These are phyloP conservation scores for Xylaria arbuscula DNA, from an alignment of 2,329 filamentous ascomycete species.

Conservation along the genomic window DNA sequence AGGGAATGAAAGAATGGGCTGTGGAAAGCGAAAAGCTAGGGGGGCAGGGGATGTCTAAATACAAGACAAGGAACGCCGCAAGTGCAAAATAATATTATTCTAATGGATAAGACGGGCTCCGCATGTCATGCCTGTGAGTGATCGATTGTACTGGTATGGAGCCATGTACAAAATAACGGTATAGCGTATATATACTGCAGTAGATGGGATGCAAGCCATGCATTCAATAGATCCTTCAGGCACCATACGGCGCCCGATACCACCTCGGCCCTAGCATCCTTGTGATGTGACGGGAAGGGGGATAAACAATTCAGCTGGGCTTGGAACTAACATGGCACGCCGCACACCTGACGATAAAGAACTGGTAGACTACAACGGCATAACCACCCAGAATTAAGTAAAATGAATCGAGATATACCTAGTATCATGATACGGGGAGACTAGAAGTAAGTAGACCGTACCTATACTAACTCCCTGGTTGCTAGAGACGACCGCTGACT, in stretches of 20 bases:
- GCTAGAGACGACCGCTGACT: neutral
- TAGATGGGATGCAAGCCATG: constrained; percentile 20
- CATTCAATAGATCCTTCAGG: constrained; percentile 35
- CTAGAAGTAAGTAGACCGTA: neutral
- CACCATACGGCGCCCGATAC: constrained; percentile 27
- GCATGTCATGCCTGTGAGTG: constrained; percentile 10
- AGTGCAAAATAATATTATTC: neutral
- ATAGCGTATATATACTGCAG: neutral
- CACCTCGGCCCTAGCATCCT: constrained; percentile 20
- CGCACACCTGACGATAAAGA: constrained; percentile 6
- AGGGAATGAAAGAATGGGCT: constrained; percentile 15
- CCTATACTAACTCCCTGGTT: neutral
- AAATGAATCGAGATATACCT: constrained; percentile 5
- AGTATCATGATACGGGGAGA: neutral
- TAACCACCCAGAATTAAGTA: neutral
- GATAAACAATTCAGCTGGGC: constrained; percentile 18
- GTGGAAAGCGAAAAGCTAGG: neutral
- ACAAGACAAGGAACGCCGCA: constrained; percentile 29
- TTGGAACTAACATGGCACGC: constrained; percentile 14
- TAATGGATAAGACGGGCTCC: constrained; percentile 19
- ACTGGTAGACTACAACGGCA: neutral
- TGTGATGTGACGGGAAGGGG: constrained; percentile 19
- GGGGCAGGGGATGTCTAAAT: constrained; percentile 33
- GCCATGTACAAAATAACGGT: neutral
- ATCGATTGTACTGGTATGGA: constrained; percentile 8